Conservation (phyloP, 257 asterid genomes). For the Primulina tabacum region DNA sequence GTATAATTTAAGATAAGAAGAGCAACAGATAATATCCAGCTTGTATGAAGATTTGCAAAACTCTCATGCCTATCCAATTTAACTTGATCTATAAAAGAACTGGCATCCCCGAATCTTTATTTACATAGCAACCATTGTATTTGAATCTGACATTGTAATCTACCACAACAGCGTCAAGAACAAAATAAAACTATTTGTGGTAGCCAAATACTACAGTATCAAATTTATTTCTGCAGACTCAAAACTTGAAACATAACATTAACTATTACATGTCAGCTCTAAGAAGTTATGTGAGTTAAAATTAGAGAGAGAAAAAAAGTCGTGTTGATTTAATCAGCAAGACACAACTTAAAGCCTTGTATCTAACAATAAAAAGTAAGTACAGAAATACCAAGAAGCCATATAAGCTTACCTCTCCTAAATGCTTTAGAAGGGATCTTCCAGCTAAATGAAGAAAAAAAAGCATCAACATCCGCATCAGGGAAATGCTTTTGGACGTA, state of each 20-base stretch:
- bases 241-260: not conserved
- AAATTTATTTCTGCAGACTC: slow-evolving; percentile 10
- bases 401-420: slow-evolving; percentile 40
- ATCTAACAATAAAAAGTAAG: slow-evolving; percentile 3
- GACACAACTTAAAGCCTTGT: not conserved
- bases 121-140: not conserved
- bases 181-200: not conserved
- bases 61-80: not conserved
- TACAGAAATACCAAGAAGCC: not conserved
- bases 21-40: not conserved
- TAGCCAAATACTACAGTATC: not conserved
- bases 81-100: not conserved
- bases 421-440: slow-evolving; percentile 51
- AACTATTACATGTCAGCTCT: not conserved
- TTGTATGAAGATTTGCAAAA: not conserved
- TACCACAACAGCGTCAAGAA: not conserved
- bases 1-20: not conserved
- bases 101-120: not conserved
- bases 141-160: not conserved
- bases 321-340: not conserved
- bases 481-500: slow-evolving; percentile 55
- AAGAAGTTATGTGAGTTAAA: not conserved
- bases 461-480: slow-evolving; percentile 43
- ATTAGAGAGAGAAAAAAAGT: too few relatives aligned
- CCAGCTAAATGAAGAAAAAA: slow-evolving; percentile 86